Base-by-base conservation (phyloP, 225 moss, liverwort and hornwort species). In the Antitrichia curtipendula region DNA sequence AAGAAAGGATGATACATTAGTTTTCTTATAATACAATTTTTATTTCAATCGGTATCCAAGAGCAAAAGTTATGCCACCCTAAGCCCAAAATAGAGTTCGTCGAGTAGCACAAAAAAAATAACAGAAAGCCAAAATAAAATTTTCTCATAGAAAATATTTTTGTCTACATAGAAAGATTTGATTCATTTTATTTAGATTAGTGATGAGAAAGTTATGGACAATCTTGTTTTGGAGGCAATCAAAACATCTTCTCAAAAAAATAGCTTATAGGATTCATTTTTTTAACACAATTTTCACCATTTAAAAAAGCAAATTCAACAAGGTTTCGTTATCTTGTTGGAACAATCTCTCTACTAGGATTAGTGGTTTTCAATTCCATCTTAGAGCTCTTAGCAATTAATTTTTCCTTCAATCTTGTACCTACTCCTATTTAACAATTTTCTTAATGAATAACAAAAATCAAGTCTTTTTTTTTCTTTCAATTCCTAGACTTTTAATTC, bases 81-180 rank as follows among this genome's bases (percentile, higher is more conserved):
- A 27, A 43, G 3, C 6, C 15, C 16, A 9, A 71, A 16, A 70
- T 5, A 0, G 2, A 41, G 3, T 25, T 27, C 6, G 15, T 8
- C 0, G 0, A 3, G 15, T 1, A 70, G 0, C 0, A 8, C 25
- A 15, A 25, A 70, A 24, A 16, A 43, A 10, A 27, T 27, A 0
- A 9, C 2, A 25, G 1, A 43, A 71, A 12, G 3, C 25, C 2
- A 40, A 24, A 69, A 40, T 24, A 8, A 69, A 69, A 41, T 8
- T 69, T 21, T 24, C 15, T 16, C 1, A 8, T 70, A 41, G 7
- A 5, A 41, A 14, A 0, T 25, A 15, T 25, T 25, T 69, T 13
- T 40, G 3, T 25, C 3, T n/a, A 10, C 21, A 2, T 66, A 22
- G 21, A 22, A 68, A 38, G 7, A 31, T n/a, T 10, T 1, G 4